Base-by-base conservation (phyloP, 768 basidiomycete species). In the Termitomyces sp. region DNA sequence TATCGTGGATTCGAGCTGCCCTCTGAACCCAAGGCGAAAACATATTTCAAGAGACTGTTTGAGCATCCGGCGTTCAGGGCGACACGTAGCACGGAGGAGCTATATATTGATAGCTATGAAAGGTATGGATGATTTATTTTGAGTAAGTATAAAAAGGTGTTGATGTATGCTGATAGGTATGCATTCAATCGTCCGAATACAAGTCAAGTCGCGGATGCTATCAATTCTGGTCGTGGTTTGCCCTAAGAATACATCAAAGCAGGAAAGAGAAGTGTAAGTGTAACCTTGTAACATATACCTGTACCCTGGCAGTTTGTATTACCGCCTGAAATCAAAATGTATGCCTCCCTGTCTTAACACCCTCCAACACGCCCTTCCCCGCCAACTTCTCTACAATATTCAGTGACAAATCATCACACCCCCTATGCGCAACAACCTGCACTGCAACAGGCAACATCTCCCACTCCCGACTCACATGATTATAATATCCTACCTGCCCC, bases 31-130 rank as follows among this genome's bases (percentile, higher is more conserved):
- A 81, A 75, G 50, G 79, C 88, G 61, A 65, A 73, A 21, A 77
- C 72, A 3, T 90, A 85, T 79, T 50, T 85, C 43, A 58, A 72
- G 7, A 70, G 83, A 21, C 63, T 90, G 31, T 76, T 87, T 42
- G 71, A 70, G 3, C 83, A 91, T 63, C 85, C 84, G 0, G 75
- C 78, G 3, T 87, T 90, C 74, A 82, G 78, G 64, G 69, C 72
- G 11, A 92, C 89, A 0, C 87, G 87, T 66, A 89, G 87, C 67
- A 80, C 81, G 0, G 82, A 86, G 23, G 70, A 84, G 40, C 67
- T 89, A 50, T 90, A 90, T 62, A 59, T 88, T 9, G 86, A 87
- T 59, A 86, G 84, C 60, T 90, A 90, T 60, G 88, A 90, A 62
- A 75, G 86, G 86, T 81, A 41, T 32, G 25, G 34, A 29, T 31